Percentiles rank a stretch among this genome's conserved stretches.
These are phyloP conservation scores for Suillus bovinus DNA, from an alignment of 768 basidiomycete species.

Conservation along the genomic window DNA sequence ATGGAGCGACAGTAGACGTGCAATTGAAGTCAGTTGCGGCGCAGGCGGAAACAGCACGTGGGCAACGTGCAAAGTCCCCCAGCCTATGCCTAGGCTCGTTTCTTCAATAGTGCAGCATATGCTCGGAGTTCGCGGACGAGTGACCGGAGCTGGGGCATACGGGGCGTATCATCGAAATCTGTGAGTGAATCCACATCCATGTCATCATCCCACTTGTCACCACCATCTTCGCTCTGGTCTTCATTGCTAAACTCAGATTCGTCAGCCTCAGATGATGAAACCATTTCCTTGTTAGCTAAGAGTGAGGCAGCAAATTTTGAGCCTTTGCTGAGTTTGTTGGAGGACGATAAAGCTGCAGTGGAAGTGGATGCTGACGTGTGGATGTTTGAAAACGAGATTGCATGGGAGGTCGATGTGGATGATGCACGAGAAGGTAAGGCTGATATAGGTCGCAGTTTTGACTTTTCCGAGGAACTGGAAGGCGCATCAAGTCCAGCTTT, in stretches of 20 bases:
- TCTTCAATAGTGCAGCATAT: slow-evolving; percentile 48
- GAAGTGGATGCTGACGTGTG: background rate
- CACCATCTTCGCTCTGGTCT: slow-evolving; percentile 7
- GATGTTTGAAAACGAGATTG: background rate
- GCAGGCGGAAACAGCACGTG: background rate
- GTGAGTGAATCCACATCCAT: slow-evolving; percentile 13
- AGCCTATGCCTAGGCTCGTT: background rate
- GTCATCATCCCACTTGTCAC: slow-evolving; percentile 13
- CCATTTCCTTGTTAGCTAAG: slow-evolving; percentile 10
- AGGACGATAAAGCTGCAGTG: background rate
- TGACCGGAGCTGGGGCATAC: slow-evolving; percentile 37
- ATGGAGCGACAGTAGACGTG: background rate
- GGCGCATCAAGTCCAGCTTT: slow-evolving; percentile 41
- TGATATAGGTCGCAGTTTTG: background rate
- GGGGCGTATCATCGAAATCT: slow-evolving; percentile 18
- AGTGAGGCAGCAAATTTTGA: background rate
- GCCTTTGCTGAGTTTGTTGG: background rate
- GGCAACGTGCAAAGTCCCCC: background rate
- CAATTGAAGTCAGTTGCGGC: background rate
- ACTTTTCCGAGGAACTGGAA: background rate
- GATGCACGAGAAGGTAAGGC: background rate
- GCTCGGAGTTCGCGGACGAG: slow-evolving; percentile 57
- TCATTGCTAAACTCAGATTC: background rate
- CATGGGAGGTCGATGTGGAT: background rate
- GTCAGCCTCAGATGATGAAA: slow-evolving; percentile 8